These are phyloP conservation scores for Staphylotrichum longicolle DNA, from an alignment of 495 filamentous ascomycete species.

Conservation along the genomic window DNA sequence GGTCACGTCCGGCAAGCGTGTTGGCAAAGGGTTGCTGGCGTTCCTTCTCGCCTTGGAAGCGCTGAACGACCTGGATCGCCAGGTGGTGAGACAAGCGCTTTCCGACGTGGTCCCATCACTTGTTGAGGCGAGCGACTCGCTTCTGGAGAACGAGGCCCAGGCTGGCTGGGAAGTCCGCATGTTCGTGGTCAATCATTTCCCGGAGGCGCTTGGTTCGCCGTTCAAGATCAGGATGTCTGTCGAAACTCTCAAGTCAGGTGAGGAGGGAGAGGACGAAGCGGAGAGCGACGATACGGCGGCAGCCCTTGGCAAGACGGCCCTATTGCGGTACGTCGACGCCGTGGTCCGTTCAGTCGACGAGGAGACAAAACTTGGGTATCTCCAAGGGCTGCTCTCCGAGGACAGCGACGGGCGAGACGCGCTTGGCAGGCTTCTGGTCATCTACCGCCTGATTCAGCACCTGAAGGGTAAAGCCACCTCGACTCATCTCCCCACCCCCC, in stretches of 20 bases:
- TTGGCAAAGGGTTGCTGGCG: conserved; percentile 17
- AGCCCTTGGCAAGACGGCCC: conserved; percentile 17
- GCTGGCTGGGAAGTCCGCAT: conserved; percentile 41
- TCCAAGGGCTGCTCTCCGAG: conserved; percentile 25
- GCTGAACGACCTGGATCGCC: conserved; percentile 18
- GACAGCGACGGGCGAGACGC: conserved; percentile 6
- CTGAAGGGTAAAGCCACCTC: conserved; percentile 18
- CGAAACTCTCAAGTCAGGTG: neutral
- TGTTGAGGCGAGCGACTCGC: conserved; percentile 33
- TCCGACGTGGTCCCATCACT: conserved; percentile 17
- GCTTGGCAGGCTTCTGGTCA: conserved; percentile 24
- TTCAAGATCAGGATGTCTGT: conserved; percentile 23
- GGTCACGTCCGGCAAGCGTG: conserved; percentile 18
- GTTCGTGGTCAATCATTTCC: conserved; percentile 38
- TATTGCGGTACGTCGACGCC: conserved; percentile 30
- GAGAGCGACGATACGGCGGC: conserved; percentile 6
- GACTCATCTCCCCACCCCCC: neutral
- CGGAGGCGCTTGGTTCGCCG: conserved; percentile 19
- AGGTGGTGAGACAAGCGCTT: conserved; percentile 13
- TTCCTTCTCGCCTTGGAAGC: conserved; percentile 28
- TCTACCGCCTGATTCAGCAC: conserved; percentile 30
- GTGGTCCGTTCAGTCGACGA: conserved; percentile 26
- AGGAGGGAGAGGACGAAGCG: neutral
- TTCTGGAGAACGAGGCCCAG: conserved; percentile 28
- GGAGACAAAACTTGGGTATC: conserved; percentile 28